A percentile compares a stretch with the other conserved stretches of the same genome.
These are phyloP conservation scores for Zygosaccharomyces pseudobailii DNA, from an alignment of 1,139 yeast genomes.

Conservation along the genomic window DNA sequence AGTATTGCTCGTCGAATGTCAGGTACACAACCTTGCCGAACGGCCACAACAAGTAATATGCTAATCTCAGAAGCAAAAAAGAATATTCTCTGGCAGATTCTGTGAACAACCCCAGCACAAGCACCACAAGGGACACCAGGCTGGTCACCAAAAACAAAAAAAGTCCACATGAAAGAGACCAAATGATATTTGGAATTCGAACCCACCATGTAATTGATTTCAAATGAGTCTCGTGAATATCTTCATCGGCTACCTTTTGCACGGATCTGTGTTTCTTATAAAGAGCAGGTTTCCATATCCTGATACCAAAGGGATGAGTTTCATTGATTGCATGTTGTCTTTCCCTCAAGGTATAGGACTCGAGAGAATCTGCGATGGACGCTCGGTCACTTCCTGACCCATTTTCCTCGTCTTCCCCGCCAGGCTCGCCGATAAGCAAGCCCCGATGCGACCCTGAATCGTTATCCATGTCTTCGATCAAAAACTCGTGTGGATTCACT, in stretches of 20 bases:
- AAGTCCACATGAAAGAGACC: constrained; percentile 73
- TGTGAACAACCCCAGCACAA: constrained; percentile 47
- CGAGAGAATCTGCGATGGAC: constrained; percentile 59
- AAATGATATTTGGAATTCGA: constrained; percentile 63
- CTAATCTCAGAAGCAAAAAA: constrained; percentile 55
- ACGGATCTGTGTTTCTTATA: constrained; percentile 92
- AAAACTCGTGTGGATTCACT: constrained; percentile 14
- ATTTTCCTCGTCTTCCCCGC: constrained; percentile 26
- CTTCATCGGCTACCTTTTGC: constrained; percentile 86
- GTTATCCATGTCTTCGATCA: constrained; percentile 19
- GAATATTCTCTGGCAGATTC: constrained; percentile 53
- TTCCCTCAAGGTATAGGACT: constrained; percentile 84
- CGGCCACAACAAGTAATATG: constrained; percentile 70
- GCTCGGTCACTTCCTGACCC: constrained; percentile 39
- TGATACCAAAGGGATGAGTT: constrained; percentile 96
- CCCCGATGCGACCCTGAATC: constrained; percentile 12
- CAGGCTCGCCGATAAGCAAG: constrained; percentile 16
- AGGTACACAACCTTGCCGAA: constrained; percentile 87
- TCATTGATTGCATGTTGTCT: constrained; percentile 94
- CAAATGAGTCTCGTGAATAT: constrained; percentile 68
- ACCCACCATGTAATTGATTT: constrained; percentile 57
- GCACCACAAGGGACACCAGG: constrained; percentile 42
- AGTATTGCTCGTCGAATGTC: constrained; percentile 71
- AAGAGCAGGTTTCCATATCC: constrained; percentile 97
- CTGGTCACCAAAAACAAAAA: constrained; percentile 50